A percentile compares a stretch with the other conserved stretches of the same genome.
phyloP scores from a whole-genome alignment of 257 asterid species.

The Solanum infundibuliforme region DNA sequence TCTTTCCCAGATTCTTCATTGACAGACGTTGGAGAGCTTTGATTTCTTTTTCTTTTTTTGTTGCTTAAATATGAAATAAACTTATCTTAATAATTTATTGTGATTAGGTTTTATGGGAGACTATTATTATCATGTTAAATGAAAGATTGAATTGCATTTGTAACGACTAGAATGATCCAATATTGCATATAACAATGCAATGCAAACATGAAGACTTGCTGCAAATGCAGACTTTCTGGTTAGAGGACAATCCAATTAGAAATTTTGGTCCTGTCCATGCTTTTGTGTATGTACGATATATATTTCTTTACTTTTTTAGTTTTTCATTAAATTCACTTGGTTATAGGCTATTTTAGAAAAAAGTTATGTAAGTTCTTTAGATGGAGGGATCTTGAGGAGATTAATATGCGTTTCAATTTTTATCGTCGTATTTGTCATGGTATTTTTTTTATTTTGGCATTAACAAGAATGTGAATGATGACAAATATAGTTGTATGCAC shows the following conservation, averaged over 20 bases:
- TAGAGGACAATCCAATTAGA: background rate
- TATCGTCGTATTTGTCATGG: background rate
- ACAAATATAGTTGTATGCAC: background rate
- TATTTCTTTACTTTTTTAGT: background rate
- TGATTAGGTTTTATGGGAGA: background rate
- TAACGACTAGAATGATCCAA: background rate
- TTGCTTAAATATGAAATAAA: background rate
- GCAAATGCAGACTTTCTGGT: background rate
- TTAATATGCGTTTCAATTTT: background rate
- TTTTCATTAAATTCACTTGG: background rate
- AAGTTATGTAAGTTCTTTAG: background rate
- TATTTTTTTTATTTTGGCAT: background rate
- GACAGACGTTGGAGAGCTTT: background rate
- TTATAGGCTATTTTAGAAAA: background rate
- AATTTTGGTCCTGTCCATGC: background rate
- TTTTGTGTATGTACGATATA: background rate
- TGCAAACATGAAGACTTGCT: background rate
- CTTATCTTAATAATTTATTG: background rate
- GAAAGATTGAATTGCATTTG: background rate
- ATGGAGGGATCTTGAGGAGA: background rate
- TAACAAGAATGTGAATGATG: background rate
- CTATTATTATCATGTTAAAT: no score
- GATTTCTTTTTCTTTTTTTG: background rate
- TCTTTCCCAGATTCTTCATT: background rate
- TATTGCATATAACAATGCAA: background rate